Conservation (phyloP, 1,284 basidiomycete genomes). For the Agroathelia rolfsii region DNA sequence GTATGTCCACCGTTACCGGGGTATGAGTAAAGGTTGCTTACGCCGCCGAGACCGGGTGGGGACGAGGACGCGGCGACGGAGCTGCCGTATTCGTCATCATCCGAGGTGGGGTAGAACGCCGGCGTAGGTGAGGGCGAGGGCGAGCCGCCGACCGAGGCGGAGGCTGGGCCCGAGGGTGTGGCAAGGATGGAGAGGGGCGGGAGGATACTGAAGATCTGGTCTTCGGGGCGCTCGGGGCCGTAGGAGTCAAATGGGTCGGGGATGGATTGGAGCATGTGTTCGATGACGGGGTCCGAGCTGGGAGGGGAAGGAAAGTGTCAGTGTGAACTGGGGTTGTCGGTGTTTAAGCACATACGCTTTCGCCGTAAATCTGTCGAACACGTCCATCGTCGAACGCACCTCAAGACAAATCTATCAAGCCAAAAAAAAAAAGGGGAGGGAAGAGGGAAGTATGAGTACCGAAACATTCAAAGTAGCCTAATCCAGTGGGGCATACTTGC, state of each 20-base stretch:
- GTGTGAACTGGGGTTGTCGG: conserved; percentile 6
- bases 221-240: conserved; percentile 78
- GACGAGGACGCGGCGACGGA: too few relatives aligned
- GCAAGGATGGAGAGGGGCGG: conserved; percentile 72
- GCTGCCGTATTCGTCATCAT: conserved; percentile 7
- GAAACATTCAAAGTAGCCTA: conserved; percentile 17
- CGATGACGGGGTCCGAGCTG: conserved; percentile 83
- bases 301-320: conserved; percentile 14
- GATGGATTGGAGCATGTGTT: conserved; percentile 81
- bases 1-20: too few relatives aligned
- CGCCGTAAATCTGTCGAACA: conserved; percentile 77
- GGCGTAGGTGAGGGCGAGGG: conserved; percentile 38
- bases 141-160: conserved; percentile 27
- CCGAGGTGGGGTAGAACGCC: conserved; percentile 14
- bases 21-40: too few relatives aligned
- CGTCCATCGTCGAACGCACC: conserved; percentile 72
- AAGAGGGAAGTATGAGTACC: conserved; percentile 17
- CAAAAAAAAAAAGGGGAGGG: conserved; percentile 8
- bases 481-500: conserved; percentile 35
- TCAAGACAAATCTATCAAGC: conserved; percentile 50
- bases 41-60: too few relatives aligned
- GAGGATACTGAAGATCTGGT: conserved; percentile 88
- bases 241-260: conserved; percentile 93
- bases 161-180: conserved; percentile 30
- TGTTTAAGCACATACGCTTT: conserved; percentile 59